Evolutionary conservation across 2,329 filamentous ascomycete genomes (phyloP).

Genomic region (Akanthomyces uredinophilus): DNA sequence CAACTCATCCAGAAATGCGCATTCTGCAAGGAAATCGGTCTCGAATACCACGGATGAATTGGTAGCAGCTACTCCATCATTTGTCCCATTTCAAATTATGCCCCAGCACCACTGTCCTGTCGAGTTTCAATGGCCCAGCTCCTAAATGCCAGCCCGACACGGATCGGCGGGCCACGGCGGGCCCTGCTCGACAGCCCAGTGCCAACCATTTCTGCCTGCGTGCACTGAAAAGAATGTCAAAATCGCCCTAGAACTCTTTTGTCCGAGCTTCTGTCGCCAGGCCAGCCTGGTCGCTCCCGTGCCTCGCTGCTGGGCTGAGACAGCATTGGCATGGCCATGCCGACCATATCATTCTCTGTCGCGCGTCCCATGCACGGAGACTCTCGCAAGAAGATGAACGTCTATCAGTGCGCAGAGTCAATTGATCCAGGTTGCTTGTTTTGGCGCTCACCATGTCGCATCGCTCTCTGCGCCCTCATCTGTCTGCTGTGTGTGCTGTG

Average conservation of each 20-base stretch:
- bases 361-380: not conserved
- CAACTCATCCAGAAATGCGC: not conserved
- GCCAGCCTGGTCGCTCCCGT: not conserved
- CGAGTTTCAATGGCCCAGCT: not conserved
- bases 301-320: slow-evolving; percentile 4
- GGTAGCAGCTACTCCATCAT: not conserved
- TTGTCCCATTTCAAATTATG: not conserved
- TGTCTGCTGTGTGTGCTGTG: not conserved
- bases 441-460: not conserved
- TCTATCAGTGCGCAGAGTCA: not conserved
- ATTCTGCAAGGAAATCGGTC: not conserved
- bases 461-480: not conserved
- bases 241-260: not conserved
- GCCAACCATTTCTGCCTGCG: not conserved
- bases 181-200: not conserved
- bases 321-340: not conserved
- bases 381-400: not conserved
- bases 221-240: not conserved
- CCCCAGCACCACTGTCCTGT: not conserved
- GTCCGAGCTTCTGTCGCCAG: not conserved
- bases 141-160: not conserved
- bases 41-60: not conserved
- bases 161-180: not conserved
- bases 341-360: not conserved
- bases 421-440: not conserved